Evolutionary conservation across 305 asterid species (phyloP).

Genomic region (Rubia tinctorum): DNA sequence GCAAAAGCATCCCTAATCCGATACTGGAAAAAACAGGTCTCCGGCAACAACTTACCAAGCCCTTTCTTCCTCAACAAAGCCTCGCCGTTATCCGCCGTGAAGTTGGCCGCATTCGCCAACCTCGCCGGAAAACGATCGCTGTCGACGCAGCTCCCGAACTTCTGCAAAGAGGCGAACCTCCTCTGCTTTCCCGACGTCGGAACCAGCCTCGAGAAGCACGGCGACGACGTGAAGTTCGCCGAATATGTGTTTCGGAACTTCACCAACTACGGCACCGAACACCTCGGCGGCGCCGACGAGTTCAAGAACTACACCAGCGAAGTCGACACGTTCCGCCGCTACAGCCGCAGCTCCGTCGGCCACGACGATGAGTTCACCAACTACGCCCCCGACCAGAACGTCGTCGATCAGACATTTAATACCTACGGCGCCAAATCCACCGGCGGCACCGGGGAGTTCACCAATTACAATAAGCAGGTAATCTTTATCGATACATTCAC

Average conservation of each 20-base stretch:
- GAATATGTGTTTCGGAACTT: constrained; percentile 25
- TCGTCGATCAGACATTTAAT: constrained; percentile 68
- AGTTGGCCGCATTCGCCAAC: constrained; percentile 54
- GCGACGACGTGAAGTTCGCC: constrained; percentile 22
- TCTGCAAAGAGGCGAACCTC: constrained; percentile 70
- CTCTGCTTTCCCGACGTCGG: constrained; percentile 64
- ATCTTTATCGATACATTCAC: not conserved
- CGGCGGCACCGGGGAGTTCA: constrained; percentile 65
- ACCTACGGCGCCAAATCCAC: constrained; percentile 61
- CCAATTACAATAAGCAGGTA: constrained; percentile 28
- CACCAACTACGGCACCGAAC: constrained; percentile 31
- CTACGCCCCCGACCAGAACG: constrained; percentile 53
- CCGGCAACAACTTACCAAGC: constrained; percentile 49
- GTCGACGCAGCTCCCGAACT: constrained; percentile 58
- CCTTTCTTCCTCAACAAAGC: constrained; percentile 66
- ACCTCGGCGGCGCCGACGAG: constrained; percentile 27
- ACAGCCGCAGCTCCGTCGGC: constrained; percentile 33
- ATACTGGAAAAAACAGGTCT: constrained; percentile 74
- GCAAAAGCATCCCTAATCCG: constrained; percentile 61
- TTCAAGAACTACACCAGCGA: constrained; percentile 36
- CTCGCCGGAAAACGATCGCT: constrained; percentile 60
- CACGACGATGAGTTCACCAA: constrained; percentile 54
- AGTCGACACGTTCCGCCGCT: constrained; percentile 33
- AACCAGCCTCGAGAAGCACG: constrained; percentile 52
- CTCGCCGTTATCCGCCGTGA: constrained; percentile 58